Base-by-base conservation (phyloP, 495 filamentous ascomycete genomes). In the Tuber melanosporum region DNA sequence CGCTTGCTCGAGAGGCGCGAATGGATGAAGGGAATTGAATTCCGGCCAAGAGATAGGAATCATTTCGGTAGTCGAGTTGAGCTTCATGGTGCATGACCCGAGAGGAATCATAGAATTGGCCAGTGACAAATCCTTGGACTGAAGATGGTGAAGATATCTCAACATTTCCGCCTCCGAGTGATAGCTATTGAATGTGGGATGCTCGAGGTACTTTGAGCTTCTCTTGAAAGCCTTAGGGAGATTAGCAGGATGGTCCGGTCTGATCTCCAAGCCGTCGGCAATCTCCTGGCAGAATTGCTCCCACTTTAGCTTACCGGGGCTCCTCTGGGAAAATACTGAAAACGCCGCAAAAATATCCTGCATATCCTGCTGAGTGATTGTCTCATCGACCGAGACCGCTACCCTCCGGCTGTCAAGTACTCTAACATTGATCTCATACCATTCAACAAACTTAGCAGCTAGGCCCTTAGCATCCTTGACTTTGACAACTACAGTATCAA, bases 81-180 rank as follows among this genome's bases (percentile, higher is more conserved):
- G 91, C 88, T 99, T 99, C 95, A 99, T 99, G 39, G 95, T 99
- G 87, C 95, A 99, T 26, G 96, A 98, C 43, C 95, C 95, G n/a
- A 99, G 89, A 10, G 95, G 94, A 78, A 99, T 99, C 95, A 99
- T 99, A 17, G 96, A 98, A 86, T 98, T 96, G 10, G 92, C 92
- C 57, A 98, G 87, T 26, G 96, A 98, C 8, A 99, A 87, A 84
- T 99, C 95, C 85, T 97, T 97, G 66, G 94, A 97, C 85, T 97
- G 92, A 14, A 99, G 88, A 84, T 97, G 93, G 79, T 93, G 89
- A 74, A 98, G 97, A 86, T 99, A 99, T 57, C 95, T 91, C 57
- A 98, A 88, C 83, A 99, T 89, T 84, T 98, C 93, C 3, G 95
- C 98, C 85, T 99, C 95, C 0, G 96, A 98, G 86, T 97, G 95